These are phyloP conservation scores for Pseudotsuga menziesii DNA, from an alignment of 75 land plant genomes.

Conservation along the genomic window DNA sequence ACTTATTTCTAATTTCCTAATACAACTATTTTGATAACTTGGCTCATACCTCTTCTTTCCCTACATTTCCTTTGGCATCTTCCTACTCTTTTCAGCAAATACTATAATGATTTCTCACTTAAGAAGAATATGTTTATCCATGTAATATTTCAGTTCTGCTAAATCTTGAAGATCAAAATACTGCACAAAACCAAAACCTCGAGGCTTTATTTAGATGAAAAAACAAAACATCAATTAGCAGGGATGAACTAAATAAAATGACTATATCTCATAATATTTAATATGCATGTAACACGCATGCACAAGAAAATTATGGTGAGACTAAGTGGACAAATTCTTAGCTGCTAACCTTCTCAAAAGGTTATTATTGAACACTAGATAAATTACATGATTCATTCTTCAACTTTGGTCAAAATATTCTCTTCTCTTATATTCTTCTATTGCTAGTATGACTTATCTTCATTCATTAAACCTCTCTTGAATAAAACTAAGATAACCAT, in stretches of 20 bases:
- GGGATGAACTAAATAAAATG: neutral
- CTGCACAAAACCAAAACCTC: conserved; percentile 50
- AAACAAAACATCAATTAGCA: neutral
- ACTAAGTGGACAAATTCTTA: neutral
- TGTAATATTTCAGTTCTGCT: conserved; percentile 35
- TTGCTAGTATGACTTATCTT: neutral
- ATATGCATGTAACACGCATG: neutral
- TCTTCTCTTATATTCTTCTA: conserved; percentile 18
- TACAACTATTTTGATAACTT: no score
- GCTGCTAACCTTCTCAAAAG: conserved; percentile 5
- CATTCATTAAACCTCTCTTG: conserved; percentile 18
- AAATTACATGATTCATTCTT: conserved; percentile 9
- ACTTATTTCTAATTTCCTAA: no score
- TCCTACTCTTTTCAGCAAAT: conserved; percentile 45
- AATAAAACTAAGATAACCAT: conserved; percentile 10
- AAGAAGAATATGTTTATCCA: conserved; percentile 29
- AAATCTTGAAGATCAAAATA: conserved; percentile 35
- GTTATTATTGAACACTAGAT: conserved; percentile 9
- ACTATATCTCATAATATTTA: neutral
- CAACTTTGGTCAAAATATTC: conserved; percentile 15
- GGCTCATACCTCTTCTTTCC: conserved; percentile 23
- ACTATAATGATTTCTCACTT: conserved; percentile 40
- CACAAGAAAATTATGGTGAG: neutral
- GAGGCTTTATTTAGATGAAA: conserved; percentile 31
- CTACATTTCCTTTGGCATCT: conserved; percentile 43